phyloP scores from a whole-genome alignment of 2,329 filamentous ascomycete genomes.

The Pseudocercospora fijiensis region DNA sequence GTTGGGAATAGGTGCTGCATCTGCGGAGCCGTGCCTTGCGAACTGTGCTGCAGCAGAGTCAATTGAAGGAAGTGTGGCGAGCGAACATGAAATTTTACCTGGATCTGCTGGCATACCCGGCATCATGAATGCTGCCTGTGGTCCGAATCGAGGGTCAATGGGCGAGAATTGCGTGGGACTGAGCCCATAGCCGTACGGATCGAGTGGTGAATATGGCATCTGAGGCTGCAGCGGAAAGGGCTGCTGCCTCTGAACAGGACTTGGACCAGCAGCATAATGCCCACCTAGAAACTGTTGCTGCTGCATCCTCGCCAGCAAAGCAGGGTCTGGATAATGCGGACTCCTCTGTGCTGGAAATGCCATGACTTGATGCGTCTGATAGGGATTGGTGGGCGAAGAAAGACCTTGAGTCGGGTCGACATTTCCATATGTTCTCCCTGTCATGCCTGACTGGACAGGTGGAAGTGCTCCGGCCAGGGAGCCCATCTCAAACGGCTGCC shows the following conservation, averaged over 20 bases:
- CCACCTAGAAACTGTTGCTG: constrained; percentile 27
- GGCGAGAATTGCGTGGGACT: constrained; percentile 26
- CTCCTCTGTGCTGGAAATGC: constrained; percentile 24
- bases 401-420: constrained; percentile 17
- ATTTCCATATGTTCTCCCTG: constrained; percentile 18
- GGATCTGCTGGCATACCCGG: constrained; percentile 23
- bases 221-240: constrained; percentile 25
- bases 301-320: constrained; percentile 24
- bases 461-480: constrained; percentile 23
- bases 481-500: constrained; percentile 26
- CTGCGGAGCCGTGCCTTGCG: constrained; percentile 23
- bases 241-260: constrained; percentile 22
- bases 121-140: constrained; percentile 23
- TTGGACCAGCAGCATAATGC: constrained; percentile 22
- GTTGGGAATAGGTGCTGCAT: constrained; percentile 34
- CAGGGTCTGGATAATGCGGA: constrained; percentile 23
- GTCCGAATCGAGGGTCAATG: constrained; percentile 29
- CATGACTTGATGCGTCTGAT: constrained; percentile 18
- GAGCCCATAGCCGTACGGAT: constrained; percentile 30
- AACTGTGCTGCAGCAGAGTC: constrained; percentile 25
- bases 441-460: constrained; percentile 15
- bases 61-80: neutral
- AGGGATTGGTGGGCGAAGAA: constrained; percentile 13
- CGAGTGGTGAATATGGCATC: constrained; percentile 26
- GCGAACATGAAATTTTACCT: constrained; percentile 9